A percentile compares a stretch with the other conserved stretches of the same genome.
Evolutionary conservation across 306 rosid genomes (phyloP).

Genomic region (Dryas octopetala): DNA sequence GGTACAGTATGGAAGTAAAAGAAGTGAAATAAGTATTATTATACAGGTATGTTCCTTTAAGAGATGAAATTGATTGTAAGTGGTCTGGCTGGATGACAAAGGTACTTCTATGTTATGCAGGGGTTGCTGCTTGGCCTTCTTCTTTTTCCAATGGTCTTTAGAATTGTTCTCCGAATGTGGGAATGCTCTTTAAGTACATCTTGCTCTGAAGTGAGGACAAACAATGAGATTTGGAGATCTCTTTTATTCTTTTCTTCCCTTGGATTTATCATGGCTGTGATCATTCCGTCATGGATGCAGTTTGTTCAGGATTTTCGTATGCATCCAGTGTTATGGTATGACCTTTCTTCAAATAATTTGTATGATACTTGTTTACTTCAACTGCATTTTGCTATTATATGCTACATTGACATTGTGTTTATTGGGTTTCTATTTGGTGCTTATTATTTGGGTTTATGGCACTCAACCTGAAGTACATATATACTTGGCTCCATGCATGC

Average conservation of each 20-base stretch:
- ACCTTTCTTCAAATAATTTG: constrained; percentile 17
- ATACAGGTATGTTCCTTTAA: constrained; percentile 66
- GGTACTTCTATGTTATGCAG: constrained; percentile 51
- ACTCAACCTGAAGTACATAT: not conserved
- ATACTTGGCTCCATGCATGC: not conserved
- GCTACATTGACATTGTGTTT: constrained; percentile 2
- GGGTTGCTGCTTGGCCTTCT: constrained; percentile 90
- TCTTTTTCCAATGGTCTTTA: constrained; percentile 67
- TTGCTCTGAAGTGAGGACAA: constrained; percentile 48
- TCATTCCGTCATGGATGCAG: constrained; percentile 80
- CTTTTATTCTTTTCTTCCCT: constrained; percentile 58
- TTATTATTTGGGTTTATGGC: constrained; percentile 3
- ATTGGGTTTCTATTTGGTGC: constrained; percentile 26
- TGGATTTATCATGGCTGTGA: constrained; percentile 59
- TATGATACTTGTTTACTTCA: constrained; percentile 21
- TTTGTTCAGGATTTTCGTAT: constrained; percentile 67
- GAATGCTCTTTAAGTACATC: constrained; percentile 46
- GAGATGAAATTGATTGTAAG: constrained; percentile 24
- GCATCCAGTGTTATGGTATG: constrained; percentile 84
- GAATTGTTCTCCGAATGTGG: constrained; percentile 55
- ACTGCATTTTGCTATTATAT: constrained; percentile 15
- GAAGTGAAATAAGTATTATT: constrained; percentile 74
- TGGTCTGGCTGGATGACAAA: constrained; percentile 32
- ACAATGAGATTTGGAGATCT: constrained; percentile 57
- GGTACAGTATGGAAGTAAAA: constrained; percentile 51